Base-by-base conservation (phyloP, 768 basidiomycete species). In the Rhodotorula toruloides region DNA sequence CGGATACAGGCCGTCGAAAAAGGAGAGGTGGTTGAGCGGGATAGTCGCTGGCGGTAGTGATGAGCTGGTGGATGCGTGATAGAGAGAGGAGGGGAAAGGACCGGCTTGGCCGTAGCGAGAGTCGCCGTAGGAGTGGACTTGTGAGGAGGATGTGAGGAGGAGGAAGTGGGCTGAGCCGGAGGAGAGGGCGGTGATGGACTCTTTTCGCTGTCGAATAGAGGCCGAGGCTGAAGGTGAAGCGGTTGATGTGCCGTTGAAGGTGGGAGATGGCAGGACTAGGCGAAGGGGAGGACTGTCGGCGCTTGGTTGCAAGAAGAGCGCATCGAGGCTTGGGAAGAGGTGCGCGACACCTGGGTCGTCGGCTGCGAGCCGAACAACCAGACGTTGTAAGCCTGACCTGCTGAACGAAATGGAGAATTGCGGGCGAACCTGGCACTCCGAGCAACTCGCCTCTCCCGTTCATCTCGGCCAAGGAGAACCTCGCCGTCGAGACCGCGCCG, bases 41-140 rank as follows among this genome's bases (percentile, higher is more conserved):
- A 2, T 27, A 2, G 47, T n/a, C 37, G 27, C 29, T 3, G 9
- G 27, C 4, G 47, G 17, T n/a, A 2, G 29, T n/a, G 32, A 12
- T n/a, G 19, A 27, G 29, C 27, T 1, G 46, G 25, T n/a, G 25
- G 52, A 50, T 40, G 27, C 5, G 54, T 39, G 31, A n/a, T 27
- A 12, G 22, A 43, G 8, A 17, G 46, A n/a, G 32, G 40, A 29
- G 32, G 52, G 56, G 43, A 32, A 27, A 6, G 27, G 43, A 4
- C 68, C 68, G 48, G 50, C 52, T 34, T 70, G 68, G 32, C 60
- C 60, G 64, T 61, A 65, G 25, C 68, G 68, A 31, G 61, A 58
- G 56, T 70, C 68, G 31, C 68, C 68, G 43, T 27, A 54, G 7
- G 60, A 25, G 25, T 50, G 48, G 16, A 70, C 34, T 8, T 39